Base-by-base conservation (phyloP, 768 basidiomycete genomes). In the Tubosaeta brunneosetosa region DNA sequence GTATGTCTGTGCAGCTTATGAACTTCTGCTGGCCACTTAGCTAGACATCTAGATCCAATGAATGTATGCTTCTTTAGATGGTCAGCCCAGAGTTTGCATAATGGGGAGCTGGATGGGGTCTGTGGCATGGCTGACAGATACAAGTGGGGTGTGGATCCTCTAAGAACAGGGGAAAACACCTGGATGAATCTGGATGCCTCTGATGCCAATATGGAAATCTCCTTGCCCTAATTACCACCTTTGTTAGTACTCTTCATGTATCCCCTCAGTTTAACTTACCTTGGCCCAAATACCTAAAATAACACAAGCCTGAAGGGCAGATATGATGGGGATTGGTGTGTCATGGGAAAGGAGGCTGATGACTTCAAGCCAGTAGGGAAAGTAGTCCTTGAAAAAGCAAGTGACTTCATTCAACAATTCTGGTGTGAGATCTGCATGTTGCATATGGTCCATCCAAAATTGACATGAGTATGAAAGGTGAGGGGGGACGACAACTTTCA, bases 81-180 rank as follows among this genome's bases (percentile, higher is more conserved):
- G 2, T 6, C 0, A 32, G 1, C 33, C 52, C 52, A 53, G 0
- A 50, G 19, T 22, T 25, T 1, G 0, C 16, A 33, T 0, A 53
- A 19, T 17, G 29, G 49, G 3, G 52, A 53, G 19, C 11, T 44
- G 16, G 48, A 22, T 4, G 52, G 52, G 2, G 52, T 52, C 11
- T 52, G 47, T 2, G 47, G 26, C 47, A 52, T 49, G 17, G 52
- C 52, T 49, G 47, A 52, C 1, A 53, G 9, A 22, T 46, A 46
- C 12, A 46, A 12, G 13, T 49, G 47, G n/a, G 47, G 37, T 6
- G 47, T 49, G 9, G 31, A 51, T 33, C 32, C 32, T 46, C 12
- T 25, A 6, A 54, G 8, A 1, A 54, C 16, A 11, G 44, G 49
- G 19, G 40, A 22, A 41, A 41, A 41, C 5, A 25, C 13, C 13